phyloP scores from a whole-genome alignment of 2,329 filamentous ascomycete genomes.

The Celoporthe dispersa region DNA sequence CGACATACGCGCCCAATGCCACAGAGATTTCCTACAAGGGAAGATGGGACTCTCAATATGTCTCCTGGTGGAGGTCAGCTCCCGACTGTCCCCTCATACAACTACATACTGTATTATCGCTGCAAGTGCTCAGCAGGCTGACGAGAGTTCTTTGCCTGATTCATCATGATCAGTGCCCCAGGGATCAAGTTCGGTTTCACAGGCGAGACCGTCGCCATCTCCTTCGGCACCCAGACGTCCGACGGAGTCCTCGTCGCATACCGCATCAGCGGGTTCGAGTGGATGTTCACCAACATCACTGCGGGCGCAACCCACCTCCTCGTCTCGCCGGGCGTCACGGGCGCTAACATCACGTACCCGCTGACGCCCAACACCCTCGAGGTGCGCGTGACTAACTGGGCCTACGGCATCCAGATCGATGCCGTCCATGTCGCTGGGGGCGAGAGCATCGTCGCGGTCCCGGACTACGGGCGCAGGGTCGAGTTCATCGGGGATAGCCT shows the following conservation, averaged over 20 bases:
- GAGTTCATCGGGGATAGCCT: constrained; percentile 55
- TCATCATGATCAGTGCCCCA: constrained; percentile 46
- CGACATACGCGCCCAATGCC: constrained; percentile 54
- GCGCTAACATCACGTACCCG: constrained; percentile 48
- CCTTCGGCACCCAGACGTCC: constrained; percentile 56
- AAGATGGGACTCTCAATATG: constrained; percentile 63
- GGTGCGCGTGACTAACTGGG: constrained; percentile 65
- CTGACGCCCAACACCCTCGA: constrained; percentile 56
- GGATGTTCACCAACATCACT: constrained; percentile 65
- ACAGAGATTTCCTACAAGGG: constrained; percentile 65
- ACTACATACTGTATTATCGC: background rate
- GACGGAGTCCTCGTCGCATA: constrained; percentile 59
- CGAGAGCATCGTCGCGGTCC: constrained; percentile 49
- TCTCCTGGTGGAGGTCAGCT: constrained; percentile 58
- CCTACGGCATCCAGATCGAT: constrained; percentile 60
- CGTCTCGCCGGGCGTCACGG: constrained; percentile 49
- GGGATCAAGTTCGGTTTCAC: constrained; percentile 61
- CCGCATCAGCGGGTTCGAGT: constrained; percentile 61
- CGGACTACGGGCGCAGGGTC: constrained; percentile 42
- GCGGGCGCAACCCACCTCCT: constrained; percentile 60
- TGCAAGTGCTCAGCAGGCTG: background rate
- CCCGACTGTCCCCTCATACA: constrained; percentile 41
- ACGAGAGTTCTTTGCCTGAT: background rate
- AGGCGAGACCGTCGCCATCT: constrained; percentile 56
- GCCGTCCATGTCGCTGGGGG: constrained; percentile 53